Evolutionary conservation across 2,329 filamentous ascomycete genomes (phyloP), one percentile per base, ranked within the genome.

Genomic region (Alternaria solani): DNA sequence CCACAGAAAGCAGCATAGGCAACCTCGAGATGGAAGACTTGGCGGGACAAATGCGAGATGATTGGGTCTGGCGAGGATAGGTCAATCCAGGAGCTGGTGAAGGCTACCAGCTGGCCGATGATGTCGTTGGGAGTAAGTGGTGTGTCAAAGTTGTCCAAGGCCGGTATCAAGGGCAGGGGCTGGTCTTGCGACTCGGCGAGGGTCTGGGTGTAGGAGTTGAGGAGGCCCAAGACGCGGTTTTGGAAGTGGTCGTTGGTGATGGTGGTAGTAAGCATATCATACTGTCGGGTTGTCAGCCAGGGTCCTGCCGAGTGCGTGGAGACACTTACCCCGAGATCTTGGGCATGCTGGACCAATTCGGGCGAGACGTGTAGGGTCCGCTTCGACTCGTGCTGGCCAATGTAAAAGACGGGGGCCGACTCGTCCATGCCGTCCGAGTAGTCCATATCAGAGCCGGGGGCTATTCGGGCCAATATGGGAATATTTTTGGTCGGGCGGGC

Each of bases 1-100:
- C 96, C 96, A 73, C 93, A 97, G 80, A 98, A 99, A 64, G 93
- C 94, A 65, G 96, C 95, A 80, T 97, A 99, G 49, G 93, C 91
- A 48, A 98, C 86, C 77, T 99, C 95, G 39, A 97, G 85, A 75
- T 93, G 93, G 64, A 99, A 83, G 7, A 96, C 91, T 80, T 97
- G 94, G 44, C 92, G 88, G 36, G 94, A 97, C 59, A 98, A 86
- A 76, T 91, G 92, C 7, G 93, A 89, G 64, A 98, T 89, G 63
- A 94, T 79, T 7, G 93, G 91, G 76, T 97, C 91, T 1, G 88
- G 81, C 2, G 94, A 96, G 70, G 89, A 90, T 12, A 98, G 82
- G 75, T 98, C 94, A 67, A 97, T 94, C 94, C 94, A 98, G 6
- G 92, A 87, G 77, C 93, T 97, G n/a, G 88, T 88, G 59, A 91